phyloP scores from a whole-genome alignment of 139 green algal genomes.

The Ettlia oleoabundans region DNA sequence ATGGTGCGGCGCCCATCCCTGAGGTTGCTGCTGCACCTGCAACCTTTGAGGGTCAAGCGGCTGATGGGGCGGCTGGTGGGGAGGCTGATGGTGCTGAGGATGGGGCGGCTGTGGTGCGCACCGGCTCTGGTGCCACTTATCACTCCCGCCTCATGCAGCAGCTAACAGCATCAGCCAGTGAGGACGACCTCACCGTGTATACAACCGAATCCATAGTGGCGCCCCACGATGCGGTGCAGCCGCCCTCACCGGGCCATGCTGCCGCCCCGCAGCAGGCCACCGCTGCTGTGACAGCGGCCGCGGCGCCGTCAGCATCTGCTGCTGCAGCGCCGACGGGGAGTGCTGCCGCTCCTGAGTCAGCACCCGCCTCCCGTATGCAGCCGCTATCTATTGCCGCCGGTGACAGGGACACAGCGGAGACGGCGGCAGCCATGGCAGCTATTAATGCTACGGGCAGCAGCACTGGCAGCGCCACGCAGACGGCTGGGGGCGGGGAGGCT shows the following conservation, averaged over 20 bases:
- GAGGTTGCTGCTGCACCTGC: not conserved
- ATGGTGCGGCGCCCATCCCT: no score
- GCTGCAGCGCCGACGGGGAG: no score
- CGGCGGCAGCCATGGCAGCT: not conserved
- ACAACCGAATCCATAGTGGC: not conserved
- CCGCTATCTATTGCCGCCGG: not conserved
- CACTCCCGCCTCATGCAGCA: slow-evolving; percentile 31
- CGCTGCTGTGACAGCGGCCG: not conserved
- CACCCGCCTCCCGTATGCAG: not conserved
- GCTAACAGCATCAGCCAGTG: slow-evolving; percentile 9
- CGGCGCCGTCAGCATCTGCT: not conserved
- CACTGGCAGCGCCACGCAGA: not conserved
- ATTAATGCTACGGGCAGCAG: slow-evolving; percentile 12
- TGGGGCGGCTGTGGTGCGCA: not conserved
- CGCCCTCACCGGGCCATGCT: not conserved
- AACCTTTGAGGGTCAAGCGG: not conserved
- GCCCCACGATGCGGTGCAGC: not conserved
- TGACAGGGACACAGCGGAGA: not conserved
- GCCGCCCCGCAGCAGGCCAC: no score
- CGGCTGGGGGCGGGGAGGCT: not conserved
- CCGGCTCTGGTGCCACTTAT: not conserved
- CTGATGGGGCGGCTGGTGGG: not conserved
- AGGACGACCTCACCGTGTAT: slow-evolving; percentile 32
- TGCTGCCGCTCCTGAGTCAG: no score
- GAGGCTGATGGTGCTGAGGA: not conserved